Conservation (phyloP, 176 grass and related monocot genomes). For the Zoysia japonica region DNA sequence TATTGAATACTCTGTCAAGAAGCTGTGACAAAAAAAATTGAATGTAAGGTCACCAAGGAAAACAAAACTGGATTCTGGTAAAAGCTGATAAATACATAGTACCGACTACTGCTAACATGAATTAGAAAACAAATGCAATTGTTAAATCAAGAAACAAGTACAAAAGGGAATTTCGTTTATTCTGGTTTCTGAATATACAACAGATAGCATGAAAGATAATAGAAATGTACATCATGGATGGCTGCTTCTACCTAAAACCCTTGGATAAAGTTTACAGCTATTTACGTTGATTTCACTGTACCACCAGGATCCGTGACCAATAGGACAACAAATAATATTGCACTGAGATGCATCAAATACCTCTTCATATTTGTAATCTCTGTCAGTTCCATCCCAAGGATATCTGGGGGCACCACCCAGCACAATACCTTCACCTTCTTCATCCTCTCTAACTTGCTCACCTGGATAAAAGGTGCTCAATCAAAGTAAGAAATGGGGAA, state of each 20-base stretch:
- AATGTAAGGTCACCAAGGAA: conserved; percentile 26
- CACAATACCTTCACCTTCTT: conserved; percentile 77
- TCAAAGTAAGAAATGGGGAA: neutral
- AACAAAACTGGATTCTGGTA: neutral
- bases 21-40: conserved; percentile 53
- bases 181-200: neutral
- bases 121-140: neutral
- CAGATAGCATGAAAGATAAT: neutral
- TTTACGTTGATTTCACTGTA: neutral
- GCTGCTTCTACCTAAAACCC: neutral
- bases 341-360: conserved; percentile 43
- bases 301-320: neutral
- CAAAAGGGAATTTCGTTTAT: neutral
- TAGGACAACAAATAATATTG: neutral
- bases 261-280: neutral
- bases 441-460: conserved; percentile 80
- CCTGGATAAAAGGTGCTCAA: conserved; percentile 43
- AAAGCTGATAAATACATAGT: neutral
- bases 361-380: conserved; percentile 97
- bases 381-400: conserved; percentile 92
- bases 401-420: conserved; percentile 49
- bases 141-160: conserved; percentile 24
- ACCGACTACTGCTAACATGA: neutral
- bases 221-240: neutral
- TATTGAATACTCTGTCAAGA: conserved; percentile 94